Base-by-base conservation (phyloP, 2,329 filamentous ascomycete genomes). In the Orbilia javanica region DNA sequence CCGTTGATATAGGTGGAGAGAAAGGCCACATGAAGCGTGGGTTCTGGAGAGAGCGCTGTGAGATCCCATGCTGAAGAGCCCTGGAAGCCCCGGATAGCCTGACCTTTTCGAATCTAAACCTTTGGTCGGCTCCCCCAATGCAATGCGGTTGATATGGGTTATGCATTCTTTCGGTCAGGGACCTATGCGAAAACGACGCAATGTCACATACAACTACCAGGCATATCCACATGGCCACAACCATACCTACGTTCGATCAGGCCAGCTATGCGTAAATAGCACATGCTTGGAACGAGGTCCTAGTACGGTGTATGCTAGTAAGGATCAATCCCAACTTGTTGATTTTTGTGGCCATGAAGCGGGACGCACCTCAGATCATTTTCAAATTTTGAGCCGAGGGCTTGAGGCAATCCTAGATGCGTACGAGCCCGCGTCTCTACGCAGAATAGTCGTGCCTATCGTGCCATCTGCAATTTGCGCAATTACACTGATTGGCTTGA, bases 341-440 rank as follows among this genome's bases (percentile, higher is more conserved):
- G 10, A 18, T 3, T 18, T 48, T 36, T 52, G 8, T 62, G 22
- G 46, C 52, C 22, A 27, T 25, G 39, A 50, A 50, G 62, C 60
- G 55, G 65, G 62, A 44, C 15, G 13, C 65, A 11, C 57, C 60
- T 57, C 55, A 76, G 65, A 64, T 65, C 48, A n/a, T n/a, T n/a
- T n/a, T n/a, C n/a, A n/a, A n/a, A n/a, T 65, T 52, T 62, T 72
- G 60, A 76, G 57, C 46, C 46, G 42, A 70, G 66, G 44, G 46
- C 3, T n/a, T n/a, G n/a, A n/a, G n/a, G n/a, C n/a, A n/a, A 53
- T 65, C 46, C n/a, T 34, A 55, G 27, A 18, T 55, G 27, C 18
- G n/a, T 20, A 36, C 7, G 7, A 4, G n/a, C 25, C 29, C 27
- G 52, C 25, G 25, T n/a, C 25, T 57, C 5, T 22, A 34, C n/a